Evolutionary conservation across 768 basidiomycete species (phyloP).

Genomic region (Hydnomerulius pinastri): DNA sequence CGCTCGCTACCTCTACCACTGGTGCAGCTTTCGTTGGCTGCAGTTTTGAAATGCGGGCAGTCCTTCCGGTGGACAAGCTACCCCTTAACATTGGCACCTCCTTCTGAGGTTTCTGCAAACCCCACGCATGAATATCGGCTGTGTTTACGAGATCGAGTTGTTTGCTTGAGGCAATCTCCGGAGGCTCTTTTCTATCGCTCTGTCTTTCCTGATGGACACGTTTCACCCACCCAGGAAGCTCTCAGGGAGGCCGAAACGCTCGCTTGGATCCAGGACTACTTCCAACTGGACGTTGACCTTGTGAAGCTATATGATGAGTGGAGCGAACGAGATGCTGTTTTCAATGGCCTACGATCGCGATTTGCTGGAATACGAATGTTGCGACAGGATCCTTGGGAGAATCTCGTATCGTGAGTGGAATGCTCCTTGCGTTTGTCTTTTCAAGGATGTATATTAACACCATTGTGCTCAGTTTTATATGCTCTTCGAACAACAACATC

Average conservation of each 20-base stretch:
- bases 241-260: conserved; percentile 64
- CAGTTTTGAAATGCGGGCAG: conserved; percentile 82
- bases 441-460: conserved; percentile 11
- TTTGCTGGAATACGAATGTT: conserved; percentile 86
- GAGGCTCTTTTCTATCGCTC: conserved; percentile 72
- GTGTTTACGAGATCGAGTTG: conserved; percentile 78
- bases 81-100: conserved; percentile 35
- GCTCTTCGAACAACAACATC: conserved; percentile 97
- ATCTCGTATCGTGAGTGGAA: conserved; percentile 79
- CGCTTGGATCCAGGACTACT: conserved; percentile 81
- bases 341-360: conserved; percentile 58
- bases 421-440: neutral
- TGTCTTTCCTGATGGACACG: conserved; percentile 52
- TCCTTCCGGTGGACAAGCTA: conserved; percentile 79
- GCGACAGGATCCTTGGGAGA: conserved; percentile 96
- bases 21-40: conserved; percentile 74
- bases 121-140: conserved; percentile 72
- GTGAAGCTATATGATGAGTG: conserved; percentile 72
- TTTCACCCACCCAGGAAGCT: conserved; percentile 33
- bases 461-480: conserved; percentile 75
- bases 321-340: conserved; percentile 73
- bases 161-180: conserved; percentile 75
- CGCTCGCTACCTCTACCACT: conserved; percentile 59
- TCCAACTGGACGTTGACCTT: conserved; percentile 82
- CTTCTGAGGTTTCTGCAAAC: conserved; percentile 10